Conservation (phyloP, 2,329 filamentous ascomycete genomes). For the Talaromyces sp. region DNA sequence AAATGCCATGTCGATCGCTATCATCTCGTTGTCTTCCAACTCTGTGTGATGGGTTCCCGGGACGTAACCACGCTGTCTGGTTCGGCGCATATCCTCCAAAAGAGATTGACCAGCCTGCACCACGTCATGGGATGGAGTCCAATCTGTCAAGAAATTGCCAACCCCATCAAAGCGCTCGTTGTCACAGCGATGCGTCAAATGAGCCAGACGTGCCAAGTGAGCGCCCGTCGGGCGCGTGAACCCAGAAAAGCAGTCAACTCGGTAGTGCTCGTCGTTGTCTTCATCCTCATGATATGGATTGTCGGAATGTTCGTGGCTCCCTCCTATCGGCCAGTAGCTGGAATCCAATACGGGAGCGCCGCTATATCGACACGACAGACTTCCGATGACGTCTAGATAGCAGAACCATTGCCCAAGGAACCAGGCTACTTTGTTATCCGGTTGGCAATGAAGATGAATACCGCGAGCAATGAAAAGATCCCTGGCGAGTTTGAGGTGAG, state of each 20-base stretch:
- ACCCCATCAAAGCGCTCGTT: constrained; percentile 60
- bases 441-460: constrained; percentile 56
- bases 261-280: constrained; percentile 58
- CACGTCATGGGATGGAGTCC: constrained; percentile 59
- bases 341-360: constrained; percentile 52
- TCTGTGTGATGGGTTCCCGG: constrained; percentile 42
- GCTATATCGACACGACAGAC: constrained; percentile 61
- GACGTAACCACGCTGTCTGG: constrained; percentile 43
- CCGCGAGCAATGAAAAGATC: constrained; percentile 69
- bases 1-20: constrained; percentile 73
- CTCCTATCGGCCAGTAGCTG: constrained; percentile 47
- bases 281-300: constrained; percentile 50
- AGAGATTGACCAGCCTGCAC: constrained; percentile 59
- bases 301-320: background rate
- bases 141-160: constrained; percentile 52
- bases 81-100: constrained; percentile 60
- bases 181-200: constrained; percentile 69
- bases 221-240: constrained; percentile 72
- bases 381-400: constrained; percentile 77
- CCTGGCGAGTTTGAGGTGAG: constrained; percentile 72
- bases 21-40: constrained; percentile 48
- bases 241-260: constrained; percentile 78
- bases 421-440: constrained; percentile 60
- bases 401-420: constrained; percentile 82
- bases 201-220: constrained; percentile 69